A percentile compares a stretch with the other conserved stretches of the same genome.
These are phyloP conservation scores for Takashimella koratensis DNA, from an alignment of 1,284 basidiomycete species.

Conservation along the genomic window DNA sequence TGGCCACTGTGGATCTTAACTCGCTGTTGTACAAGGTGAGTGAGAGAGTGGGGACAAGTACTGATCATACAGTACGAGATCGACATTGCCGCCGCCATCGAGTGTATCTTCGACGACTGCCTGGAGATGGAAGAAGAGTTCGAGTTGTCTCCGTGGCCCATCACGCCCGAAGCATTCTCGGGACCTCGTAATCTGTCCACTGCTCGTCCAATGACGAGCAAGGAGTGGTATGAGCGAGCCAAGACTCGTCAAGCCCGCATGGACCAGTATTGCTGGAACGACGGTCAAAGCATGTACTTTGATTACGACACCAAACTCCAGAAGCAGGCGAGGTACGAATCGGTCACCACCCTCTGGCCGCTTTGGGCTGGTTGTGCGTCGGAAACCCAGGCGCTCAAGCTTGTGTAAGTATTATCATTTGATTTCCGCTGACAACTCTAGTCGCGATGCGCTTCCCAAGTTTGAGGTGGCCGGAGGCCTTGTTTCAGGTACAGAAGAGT, in stretches of 20 bases:
- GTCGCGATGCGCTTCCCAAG: conserved; percentile 79
- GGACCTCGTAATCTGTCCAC: conserved; percentile 60
- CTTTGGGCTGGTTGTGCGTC: conserved; percentile 96
- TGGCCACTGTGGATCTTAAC: conserved; percentile 94
- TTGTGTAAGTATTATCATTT: conserved; percentile 64
- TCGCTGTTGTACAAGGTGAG: conserved; percentile 66
- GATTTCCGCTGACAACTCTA: conserved; percentile 40
- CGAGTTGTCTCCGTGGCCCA: conserved; percentile 83
- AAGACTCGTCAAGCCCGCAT: conserved; percentile 76
- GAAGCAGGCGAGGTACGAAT: conserved; percentile 91
- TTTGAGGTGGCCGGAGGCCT: conserved; percentile 96
- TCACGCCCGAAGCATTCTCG: conserved; percentile 71
- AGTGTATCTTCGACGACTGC: conserved; percentile 88
- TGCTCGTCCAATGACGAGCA: conserved; percentile 62
- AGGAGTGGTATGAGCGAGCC: conserved; percentile 87
- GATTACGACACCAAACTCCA: conserved; percentile 91
- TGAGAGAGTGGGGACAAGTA: not conserved
- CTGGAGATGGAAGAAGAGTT: conserved; percentile 91
- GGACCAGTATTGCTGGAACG: conserved; percentile 96
- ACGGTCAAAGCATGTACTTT: conserved; percentile 89
- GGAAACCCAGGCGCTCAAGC: conserved; percentile 86
- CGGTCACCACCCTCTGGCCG: conserved; percentile 91
- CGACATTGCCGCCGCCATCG: conserved; percentile 88
- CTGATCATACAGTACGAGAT: conserved; percentile 64
- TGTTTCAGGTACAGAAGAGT: conserved; percentile 94